These are phyloP conservation scores for Clitopilus passeckerianus DNA, from an alignment of 768 basidiomycete genomes.

Conservation along the genomic window DNA sequence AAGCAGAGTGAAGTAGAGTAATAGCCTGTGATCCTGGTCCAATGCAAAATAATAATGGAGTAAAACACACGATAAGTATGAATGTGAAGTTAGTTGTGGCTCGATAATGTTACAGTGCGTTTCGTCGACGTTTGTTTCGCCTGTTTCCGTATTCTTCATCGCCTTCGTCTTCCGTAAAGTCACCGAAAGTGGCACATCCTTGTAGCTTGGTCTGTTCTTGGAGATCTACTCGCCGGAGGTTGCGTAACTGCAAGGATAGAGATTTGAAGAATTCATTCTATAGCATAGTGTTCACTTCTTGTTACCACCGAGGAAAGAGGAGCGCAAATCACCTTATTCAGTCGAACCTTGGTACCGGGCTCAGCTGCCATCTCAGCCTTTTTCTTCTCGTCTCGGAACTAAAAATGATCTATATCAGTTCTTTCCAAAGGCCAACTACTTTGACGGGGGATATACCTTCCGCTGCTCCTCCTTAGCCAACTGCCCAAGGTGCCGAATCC, in stretches of 20 bases:
- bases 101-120: constrained; percentile 6
- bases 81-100: too few species aligned
- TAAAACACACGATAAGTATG: not conserved
- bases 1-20: not conserved
- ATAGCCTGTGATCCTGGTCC: not conserved
- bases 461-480: constrained; percentile 63
- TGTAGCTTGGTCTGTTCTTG: constrained; percentile 35
- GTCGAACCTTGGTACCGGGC: constrained; percentile 42
- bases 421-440: constrained; percentile 1
- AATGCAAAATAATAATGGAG: not conserved
- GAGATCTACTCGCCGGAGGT: constrained; percentile 55
- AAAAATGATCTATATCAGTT: constrained; percentile 3
- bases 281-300: not conserved
- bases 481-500: constrained; percentile 62
- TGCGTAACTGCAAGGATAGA: constrained; percentile 49
- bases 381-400: constrained; percentile 67
- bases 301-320: too few species aligned
- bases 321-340: constrained; percentile 44
- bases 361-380: constrained; percentile 37
- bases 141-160: constrained; percentile 47
- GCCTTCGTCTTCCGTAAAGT: constrained; percentile 42
- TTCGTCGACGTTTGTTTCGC: constrained; percentile 28
- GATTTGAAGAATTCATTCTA: constrained; percentile 72
- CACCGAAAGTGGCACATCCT: constrained; percentile 22
- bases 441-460: constrained; percentile 41